These are phyloP conservation scores for Erythrophleum ivorense DNA, from an alignment of 331 rosid species.

Conservation along the genomic window DNA sequence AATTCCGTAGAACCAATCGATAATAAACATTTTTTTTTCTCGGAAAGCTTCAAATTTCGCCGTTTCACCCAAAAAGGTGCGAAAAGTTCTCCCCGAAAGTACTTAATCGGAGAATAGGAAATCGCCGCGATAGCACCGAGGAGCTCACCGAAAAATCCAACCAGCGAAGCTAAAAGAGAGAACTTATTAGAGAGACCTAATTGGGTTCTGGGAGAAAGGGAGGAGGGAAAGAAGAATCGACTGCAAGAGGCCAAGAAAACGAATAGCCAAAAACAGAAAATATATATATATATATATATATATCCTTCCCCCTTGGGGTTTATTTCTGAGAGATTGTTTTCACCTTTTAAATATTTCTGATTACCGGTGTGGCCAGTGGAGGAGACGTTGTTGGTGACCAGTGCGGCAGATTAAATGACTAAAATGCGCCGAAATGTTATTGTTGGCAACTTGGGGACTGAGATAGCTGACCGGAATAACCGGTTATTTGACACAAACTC, in stretches of 20 bases:
- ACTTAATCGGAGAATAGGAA: constrained; percentile 28
- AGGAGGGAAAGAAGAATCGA: not conserved
- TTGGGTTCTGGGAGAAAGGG: not conserved
- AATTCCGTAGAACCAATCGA: constrained; percentile 96
- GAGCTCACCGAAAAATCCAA: not conserved
- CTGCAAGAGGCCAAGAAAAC: not conserved
- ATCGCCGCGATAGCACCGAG: not conserved
- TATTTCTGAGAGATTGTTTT: not conserved
- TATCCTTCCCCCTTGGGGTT: not conserved
- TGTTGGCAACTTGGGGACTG: too few relatives aligned
- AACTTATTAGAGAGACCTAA: not conserved
- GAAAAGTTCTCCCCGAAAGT: constrained; percentile 54
- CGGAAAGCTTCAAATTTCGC: constrained; percentile 11
- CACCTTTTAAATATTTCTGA: not conserved
- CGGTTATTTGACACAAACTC: not conserved
- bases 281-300: too few relatives aligned
- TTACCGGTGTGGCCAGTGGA: constrained; percentile 15
- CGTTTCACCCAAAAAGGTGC: constrained; percentile 48
- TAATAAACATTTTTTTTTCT: constrained; percentile 67
- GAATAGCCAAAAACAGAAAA: not conserved
- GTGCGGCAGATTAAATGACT: not conserved
- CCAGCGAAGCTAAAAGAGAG: not conserved
- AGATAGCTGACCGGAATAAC: constrained; percentile 29
- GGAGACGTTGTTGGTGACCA: not conserved
- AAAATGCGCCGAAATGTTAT: not conserved